Percentiles rank a stretch among this genome's conserved stretches.
Conservation (phyloP, 805 yeast species). For the Saccharomycopsis sp. region DNA sequence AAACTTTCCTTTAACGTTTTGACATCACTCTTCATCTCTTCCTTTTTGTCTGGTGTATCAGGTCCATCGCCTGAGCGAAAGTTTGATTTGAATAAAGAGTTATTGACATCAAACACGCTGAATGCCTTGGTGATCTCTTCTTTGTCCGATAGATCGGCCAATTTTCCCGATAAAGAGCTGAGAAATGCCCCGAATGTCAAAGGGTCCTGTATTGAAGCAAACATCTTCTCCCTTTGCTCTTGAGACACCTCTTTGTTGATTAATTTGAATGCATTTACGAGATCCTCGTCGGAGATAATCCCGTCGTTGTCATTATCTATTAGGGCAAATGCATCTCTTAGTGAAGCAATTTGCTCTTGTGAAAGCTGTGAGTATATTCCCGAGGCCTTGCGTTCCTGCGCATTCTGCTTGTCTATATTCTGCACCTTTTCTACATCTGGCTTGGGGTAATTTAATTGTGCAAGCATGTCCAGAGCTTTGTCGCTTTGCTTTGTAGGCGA, state of each 20-base stretch:
- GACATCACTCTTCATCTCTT: slow-evolving; percentile 40
- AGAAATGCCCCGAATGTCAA: slow-evolving; percentile 62
- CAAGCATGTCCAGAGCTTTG: not conserved
- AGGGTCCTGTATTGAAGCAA: slow-evolving; percentile 32
- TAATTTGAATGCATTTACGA: slow-evolving; percentile 46
- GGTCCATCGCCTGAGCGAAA: slow-evolving; percentile 23
- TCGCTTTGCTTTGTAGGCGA: not conserved
- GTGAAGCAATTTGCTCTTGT: slow-evolving; percentile 54
- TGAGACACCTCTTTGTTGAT: slow-evolving; percentile 42
- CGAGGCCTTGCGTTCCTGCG: slow-evolving; percentile 16
- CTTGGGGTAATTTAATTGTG: not conserved
- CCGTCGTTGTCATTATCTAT: slow-evolving; percentile 83
- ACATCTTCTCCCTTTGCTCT: slow-evolving; percentile 43
- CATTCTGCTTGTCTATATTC: not conserved
- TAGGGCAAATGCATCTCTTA: slow-evolving; percentile 69
- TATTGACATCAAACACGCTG: slow-evolving; percentile 37
- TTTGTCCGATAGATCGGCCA: slow-evolving; percentile 45
- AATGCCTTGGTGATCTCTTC: slow-evolving; percentile 55
- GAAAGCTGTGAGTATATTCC: slow-evolving; percentile 36
- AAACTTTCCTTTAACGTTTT: slow-evolving; percentile 45
- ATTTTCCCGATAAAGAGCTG: slow-evolving; percentile 50
- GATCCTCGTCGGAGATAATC: slow-evolving; percentile 45
- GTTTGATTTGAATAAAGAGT: not conserved
- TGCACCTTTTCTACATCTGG: not conserved
- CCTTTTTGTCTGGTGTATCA: slow-evolving; percentile 18